These are phyloP conservation scores for Aspergillus diversus DNA, from an alignment of 495 filamentous ascomycete genomes.

Conservation along the genomic window DNA sequence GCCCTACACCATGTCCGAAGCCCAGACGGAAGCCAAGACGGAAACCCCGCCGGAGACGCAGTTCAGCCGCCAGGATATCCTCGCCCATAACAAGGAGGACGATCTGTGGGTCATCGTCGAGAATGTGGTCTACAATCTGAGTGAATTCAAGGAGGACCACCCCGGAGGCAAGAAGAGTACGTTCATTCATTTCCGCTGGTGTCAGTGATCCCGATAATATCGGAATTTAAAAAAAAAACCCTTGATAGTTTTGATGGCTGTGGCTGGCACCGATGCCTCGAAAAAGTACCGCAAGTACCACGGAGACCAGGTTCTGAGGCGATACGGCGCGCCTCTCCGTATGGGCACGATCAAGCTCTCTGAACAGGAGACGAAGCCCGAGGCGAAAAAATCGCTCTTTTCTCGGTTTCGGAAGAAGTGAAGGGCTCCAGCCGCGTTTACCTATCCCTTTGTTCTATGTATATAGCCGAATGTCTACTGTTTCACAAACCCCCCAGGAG, in stretches of 20 bases:
- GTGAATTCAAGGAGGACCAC: constrained; percentile 14
- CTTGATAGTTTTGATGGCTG: constrained; percentile 13
- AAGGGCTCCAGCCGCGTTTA: background rate
- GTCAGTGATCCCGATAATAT: background rate
- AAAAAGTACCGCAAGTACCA: constrained; percentile 23
- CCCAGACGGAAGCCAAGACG: background rate
- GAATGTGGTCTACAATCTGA: constrained; percentile 18
- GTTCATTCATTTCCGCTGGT: background rate
- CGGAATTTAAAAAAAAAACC: too few species aligned
- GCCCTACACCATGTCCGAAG: background rate
- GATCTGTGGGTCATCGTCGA: constrained; percentile 19
- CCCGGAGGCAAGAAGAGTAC: constrained; percentile 20
- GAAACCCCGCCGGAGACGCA: background rate
- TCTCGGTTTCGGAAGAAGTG: constrained; percentile 11
- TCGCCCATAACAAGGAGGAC: constrained; percentile 2
- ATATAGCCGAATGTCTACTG: too few species aligned
- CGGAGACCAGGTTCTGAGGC: constrained; percentile 8
- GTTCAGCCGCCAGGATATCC: constrained; percentile 10
- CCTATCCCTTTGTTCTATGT: too few species aligned
- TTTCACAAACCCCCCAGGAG: too few species aligned
- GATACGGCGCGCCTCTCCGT: constrained; percentile 3
- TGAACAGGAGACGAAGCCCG: background rate
- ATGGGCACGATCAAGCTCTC: constrained; percentile 7
- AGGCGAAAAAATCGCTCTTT: constrained; percentile 14
- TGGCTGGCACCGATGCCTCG: constrained; percentile 19